Percentiles rank a stretch among this genome's conserved stretches.
These are phyloP conservation scores for Seminavis robusta DNA, from an alignment of 108 stramenopile species.

Conservation along the genomic window DNA sequence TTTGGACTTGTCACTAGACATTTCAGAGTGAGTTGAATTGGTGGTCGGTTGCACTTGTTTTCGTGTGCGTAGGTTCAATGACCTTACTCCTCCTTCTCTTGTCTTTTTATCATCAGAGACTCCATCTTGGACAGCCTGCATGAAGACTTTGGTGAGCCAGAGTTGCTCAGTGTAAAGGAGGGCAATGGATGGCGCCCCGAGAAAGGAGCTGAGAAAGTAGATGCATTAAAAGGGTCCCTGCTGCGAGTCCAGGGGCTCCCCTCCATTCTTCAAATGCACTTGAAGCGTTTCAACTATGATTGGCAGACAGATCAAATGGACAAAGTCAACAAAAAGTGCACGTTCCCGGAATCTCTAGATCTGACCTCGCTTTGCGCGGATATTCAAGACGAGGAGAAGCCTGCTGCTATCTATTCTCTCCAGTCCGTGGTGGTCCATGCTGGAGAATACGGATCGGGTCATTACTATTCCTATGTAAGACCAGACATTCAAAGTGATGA, in stretches of 20 bases:
- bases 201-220: conserved; percentile 82
- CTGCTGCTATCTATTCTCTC: conserved; percentile 57
- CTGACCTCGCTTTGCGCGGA: conserved; percentile 13
- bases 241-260: conserved; percentile 64
- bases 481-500: conserved; percentile 50
- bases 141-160: conserved; percentile 63
- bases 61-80: not conserved
- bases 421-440: conserved; percentile 80
- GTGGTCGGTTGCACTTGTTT: not conserved
- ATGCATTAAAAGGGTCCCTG: conserved; percentile 75
- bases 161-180: conserved; percentile 64
- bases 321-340: conserved; percentile 65
- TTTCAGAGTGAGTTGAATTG: conserved; percentile 17
- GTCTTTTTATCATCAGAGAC: conserved; percentile 27
- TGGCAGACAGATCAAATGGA: conserved; percentile 72
- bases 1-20: conserved; percentile 79
- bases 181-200: conserved; percentile 90
- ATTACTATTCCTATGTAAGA: conserved; percentile 76
- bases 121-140: conserved; percentile 43
- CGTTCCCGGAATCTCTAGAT: conserved; percentile 56
- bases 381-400: conserved; percentile 3
- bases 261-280: conserved; percentile 71
- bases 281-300: conserved; percentile 84
- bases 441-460: conserved; percentile 74
- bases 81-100: not conserved